A percentile compares a stretch with the other conserved stretches of the same genome.
phyloP scores from a whole-genome alignment of 352 stramenopile species.

The Phytophthora vignae region DNA sequence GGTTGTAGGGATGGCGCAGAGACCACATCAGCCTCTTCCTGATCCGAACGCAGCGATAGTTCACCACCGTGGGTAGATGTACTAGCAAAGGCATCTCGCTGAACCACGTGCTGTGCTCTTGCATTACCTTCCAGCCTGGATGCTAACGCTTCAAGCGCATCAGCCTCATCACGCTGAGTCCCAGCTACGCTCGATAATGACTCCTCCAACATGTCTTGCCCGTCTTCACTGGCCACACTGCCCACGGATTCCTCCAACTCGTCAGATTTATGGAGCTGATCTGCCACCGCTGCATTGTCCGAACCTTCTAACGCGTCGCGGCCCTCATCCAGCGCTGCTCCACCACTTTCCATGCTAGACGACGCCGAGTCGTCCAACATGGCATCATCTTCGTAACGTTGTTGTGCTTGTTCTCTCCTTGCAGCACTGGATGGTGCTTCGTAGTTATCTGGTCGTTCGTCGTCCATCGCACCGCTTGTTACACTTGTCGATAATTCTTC shows the following conservation, averaged over 20 bases:
- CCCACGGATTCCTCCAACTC: conserved; percentile 3
- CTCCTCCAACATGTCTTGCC: neutral
- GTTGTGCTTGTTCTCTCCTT: neutral
- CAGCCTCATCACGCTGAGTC: neutral
- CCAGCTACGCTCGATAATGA: neutral
- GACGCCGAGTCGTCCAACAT: conserved; percentile 14
- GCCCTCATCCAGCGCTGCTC: neutral
- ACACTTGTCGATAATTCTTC: conserved; percentile 7
- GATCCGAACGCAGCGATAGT: neutral
- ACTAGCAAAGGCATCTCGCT: neutral
- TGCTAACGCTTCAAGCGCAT: neutral
- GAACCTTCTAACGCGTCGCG: conserved; percentile 1
- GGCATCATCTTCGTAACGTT: conserved; percentile 1
- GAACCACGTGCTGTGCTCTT: neutral
- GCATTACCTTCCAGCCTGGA: neutral
- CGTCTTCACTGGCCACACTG: neutral
- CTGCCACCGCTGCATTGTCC: neutral
- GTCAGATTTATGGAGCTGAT: neutral
- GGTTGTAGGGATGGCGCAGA: conserved; percentile 1
- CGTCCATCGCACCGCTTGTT: neutral
- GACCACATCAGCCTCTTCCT: conserved; percentile 2
- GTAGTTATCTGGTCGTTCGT: neutral
- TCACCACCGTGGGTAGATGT: neutral
- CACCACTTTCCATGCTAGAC: neutral
- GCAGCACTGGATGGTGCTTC: neutral